Conservation (phyloP, 192 early-diverging fungal genomes). For the Haplosporangium gracile region DNA sequence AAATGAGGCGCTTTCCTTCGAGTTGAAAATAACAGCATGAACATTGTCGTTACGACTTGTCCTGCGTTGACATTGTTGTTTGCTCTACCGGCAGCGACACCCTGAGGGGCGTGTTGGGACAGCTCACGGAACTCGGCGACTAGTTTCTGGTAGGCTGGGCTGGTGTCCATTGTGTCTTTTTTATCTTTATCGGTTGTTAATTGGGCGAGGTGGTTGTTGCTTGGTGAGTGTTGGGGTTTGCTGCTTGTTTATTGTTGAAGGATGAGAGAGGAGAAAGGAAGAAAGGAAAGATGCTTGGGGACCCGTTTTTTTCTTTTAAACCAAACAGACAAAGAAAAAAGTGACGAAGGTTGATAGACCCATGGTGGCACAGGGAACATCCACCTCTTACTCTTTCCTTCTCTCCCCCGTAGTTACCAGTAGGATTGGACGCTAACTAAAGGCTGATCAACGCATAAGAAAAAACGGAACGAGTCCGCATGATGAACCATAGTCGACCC, state of each 20-base stretch:
- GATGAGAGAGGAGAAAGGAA: background rate
- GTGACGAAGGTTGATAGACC: background rate
- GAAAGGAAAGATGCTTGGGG: background rate
- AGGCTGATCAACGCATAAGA: too few relatives aligned
- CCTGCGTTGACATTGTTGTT: background rate
- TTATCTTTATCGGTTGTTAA: background rate
- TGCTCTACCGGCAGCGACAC: conserved; percentile 86
- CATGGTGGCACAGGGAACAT: background rate
- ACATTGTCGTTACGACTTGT: too few relatives aligned
- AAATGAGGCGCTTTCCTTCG: background rate
- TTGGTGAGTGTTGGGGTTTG: background rate
- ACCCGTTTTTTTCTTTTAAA: background rate
- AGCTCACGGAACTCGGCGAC: conserved; percentile 96
- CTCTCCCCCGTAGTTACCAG: background rate
- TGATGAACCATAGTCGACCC: too few relatives aligned
- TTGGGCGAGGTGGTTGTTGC: background rate
- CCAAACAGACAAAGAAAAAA: background rate
- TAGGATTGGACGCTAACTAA: too few relatives aligned
- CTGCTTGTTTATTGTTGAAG: background rate
- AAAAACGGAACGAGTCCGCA: too few relatives aligned
- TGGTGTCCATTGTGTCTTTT: background rate
- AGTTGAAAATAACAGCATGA: too few relatives aligned
- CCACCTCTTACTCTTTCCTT: background rate
- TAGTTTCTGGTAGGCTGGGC: conserved; percentile 87
- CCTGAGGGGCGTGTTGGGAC: conserved; percentile 90